These are phyloP conservation scores for Jacaranda copaia DNA, from an alignment of 257 asterid species.

Conservation along the genomic window DNA sequence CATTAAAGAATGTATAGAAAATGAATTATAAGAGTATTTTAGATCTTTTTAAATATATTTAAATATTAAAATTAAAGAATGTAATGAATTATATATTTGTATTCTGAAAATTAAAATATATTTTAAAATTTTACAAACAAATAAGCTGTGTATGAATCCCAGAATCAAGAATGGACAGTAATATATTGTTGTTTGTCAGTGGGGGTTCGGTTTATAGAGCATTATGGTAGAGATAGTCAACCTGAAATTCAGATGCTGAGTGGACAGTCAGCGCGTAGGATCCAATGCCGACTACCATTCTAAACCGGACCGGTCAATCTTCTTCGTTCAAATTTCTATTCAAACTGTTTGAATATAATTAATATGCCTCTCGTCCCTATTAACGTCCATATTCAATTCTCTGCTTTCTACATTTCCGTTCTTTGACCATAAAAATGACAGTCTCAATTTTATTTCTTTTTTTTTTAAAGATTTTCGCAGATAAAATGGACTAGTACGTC, in stretches of 20 bases:
- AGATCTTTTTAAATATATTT: too few relatives aligned
- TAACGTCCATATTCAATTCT: background rate
- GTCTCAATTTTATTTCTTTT: background rate
- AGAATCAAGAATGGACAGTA: background rate
- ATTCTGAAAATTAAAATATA: too few relatives aligned
- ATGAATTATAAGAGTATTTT: too few relatives aligned
- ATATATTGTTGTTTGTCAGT: background rate
- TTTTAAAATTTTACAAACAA: too few relatives aligned
- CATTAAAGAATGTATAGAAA: too few relatives aligned
- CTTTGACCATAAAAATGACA: background rate
- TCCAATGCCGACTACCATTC: constrained; percentile 14
- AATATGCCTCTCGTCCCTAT: constrained; percentile 5
- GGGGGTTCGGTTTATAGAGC: constrained; percentile 6
- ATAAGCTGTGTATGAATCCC: too few relatives aligned
- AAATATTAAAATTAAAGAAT: too few relatives aligned
- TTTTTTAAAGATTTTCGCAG: background rate
- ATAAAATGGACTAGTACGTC: background rate
- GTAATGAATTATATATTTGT: too few relatives aligned
- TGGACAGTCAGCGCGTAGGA: constrained; percentile 30
- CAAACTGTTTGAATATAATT: background rate
- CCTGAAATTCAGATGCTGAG: background rate
- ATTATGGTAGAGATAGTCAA: constrained; percentile 5
- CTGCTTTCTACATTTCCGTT: background rate
- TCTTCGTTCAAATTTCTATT: constrained; percentile 12
- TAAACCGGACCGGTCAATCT: background rate